Conservation (phyloP, 305 asterid species). For the Petunia hybrid region DNA sequence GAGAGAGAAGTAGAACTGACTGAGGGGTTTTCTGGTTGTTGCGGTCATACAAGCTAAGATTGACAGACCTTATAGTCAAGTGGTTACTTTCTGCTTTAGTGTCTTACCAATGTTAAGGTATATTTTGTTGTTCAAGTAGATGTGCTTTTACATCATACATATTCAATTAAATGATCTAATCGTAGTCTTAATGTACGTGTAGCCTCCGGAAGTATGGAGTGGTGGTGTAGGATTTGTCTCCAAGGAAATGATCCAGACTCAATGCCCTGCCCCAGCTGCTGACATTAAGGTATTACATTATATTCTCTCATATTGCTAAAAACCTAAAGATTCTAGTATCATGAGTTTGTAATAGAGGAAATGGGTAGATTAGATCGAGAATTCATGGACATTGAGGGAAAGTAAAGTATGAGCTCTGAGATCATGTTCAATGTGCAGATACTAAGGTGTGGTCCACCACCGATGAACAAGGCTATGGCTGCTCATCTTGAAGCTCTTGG, state of each 20-base stretch:
- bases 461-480: constrained; percentile 96
- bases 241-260: constrained; percentile 88
- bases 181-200: constrained; percentile 26
- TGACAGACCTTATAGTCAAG: background rate
- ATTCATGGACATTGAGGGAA: constrained; percentile 3
- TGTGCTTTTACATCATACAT: background rate
- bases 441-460: constrained; percentile 87
- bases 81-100: background rate
- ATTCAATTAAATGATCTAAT: background rate
- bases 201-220: constrained; percentile 92
- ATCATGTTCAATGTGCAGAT: constrained; percentile 48
- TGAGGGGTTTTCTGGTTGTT: too few relatives aligned
- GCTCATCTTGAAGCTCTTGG: constrained; percentile 82
- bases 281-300: constrained; percentile 64
- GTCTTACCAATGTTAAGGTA: background rate
- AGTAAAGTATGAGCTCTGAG: background rate
- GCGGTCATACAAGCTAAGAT: too few relatives aligned
- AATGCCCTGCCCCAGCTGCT: constrained; percentile 82
- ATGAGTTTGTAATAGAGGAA: background rate
- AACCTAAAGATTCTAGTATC: background rate
- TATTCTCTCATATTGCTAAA: background rate
- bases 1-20: too few relatives aligned
- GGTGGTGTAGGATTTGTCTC: constrained; percentile 93
- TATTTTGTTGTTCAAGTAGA: constrained; percentile 15
- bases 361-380: background rate